Evolutionary conservation across 345 rosid species (phyloP).

Genomic region (Eucalyptus sp.): DNA sequence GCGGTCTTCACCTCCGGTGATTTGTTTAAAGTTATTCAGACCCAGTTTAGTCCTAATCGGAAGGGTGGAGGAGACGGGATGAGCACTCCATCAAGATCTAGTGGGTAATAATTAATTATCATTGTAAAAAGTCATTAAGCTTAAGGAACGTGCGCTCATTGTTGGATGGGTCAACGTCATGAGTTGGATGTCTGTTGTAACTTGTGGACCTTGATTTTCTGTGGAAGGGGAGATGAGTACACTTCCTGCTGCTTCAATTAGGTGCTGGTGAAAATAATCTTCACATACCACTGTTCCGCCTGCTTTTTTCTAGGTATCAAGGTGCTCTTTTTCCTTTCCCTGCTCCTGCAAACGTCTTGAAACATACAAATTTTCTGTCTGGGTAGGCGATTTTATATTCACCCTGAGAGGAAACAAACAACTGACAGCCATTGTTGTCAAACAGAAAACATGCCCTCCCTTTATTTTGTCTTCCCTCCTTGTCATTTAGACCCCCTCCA

Average conservation of each 20-base stretch:
- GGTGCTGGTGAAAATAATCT: neutral
- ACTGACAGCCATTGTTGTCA: neutral
- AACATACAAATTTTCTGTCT: neutral
- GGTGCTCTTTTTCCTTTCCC: neutral
- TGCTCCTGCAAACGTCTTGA: neutral
- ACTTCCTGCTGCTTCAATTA: neutral
- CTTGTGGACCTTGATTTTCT: neutral
- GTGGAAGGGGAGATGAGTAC: neutral
- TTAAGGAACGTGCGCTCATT: neutral
- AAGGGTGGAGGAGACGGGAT: neutral
- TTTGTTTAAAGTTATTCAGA: neutral
- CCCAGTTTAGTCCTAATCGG: neutral
- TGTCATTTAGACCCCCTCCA: neutral
- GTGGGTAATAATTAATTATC: neutral
- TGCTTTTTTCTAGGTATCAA: neutral
- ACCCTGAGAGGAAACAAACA: neutral
- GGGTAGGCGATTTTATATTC: neutral
- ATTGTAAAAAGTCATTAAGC: neutral
- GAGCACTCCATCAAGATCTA: neutral
- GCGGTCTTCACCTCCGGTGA: neutral
- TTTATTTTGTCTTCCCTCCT: neutral
- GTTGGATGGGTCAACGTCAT: neutral
- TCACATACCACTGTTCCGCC: neutral
- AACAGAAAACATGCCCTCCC: neutral
- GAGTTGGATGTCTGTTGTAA: neutral